These are phyloP conservation scores for Solanum rostratum DNA, from an alignment of 257 asterid genomes.

Conservation along the genomic window DNA sequence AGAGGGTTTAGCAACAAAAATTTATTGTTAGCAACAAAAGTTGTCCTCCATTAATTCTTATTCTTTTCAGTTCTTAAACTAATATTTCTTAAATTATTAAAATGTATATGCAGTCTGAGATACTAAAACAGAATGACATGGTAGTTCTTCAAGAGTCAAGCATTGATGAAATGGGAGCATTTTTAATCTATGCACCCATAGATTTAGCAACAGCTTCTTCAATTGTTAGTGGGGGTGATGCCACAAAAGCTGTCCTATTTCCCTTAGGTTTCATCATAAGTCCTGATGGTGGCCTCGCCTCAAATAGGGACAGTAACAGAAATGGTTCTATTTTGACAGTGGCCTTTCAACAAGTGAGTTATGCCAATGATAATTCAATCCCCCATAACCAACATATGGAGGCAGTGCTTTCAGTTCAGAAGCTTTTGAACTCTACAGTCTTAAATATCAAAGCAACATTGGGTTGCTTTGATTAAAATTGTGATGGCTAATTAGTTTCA, in stretches of 20 bases:
- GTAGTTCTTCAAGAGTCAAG: constrained; percentile 55
- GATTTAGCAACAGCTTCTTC: constrained; percentile 10
- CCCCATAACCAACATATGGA: constrained; percentile 34
- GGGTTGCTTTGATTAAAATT: neutral
- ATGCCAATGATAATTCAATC: neutral
- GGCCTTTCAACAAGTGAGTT: constrained; percentile 36
- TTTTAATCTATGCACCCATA: constrained; percentile 39
- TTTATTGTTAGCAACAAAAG: neutral
- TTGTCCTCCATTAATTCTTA: neutral
- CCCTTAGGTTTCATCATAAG: constrained; percentile 65
- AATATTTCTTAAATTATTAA: neutral
- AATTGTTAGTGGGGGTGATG: constrained; percentile 32
- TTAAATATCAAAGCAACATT: neutral
- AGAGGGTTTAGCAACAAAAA: neutral
- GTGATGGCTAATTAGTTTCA: neutral
- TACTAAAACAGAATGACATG: constrained; percentile 27
- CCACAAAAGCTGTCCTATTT: constrained; percentile 18
- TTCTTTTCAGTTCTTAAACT: neutral
- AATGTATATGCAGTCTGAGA: constrained; percentile 25
- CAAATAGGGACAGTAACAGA: neutral
- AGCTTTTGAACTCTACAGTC: constrained; percentile 1
- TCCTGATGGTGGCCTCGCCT: constrained; percentile 19
- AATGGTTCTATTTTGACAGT: constrained; percentile 45
- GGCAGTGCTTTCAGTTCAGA: constrained; percentile 28
- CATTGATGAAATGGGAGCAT: constrained; percentile 37